A percentile compares a stretch with the other conserved stretches of the same genome.
Conservation (phyloP, 306 rosid species). For the Cicer arietinum region DNA sequence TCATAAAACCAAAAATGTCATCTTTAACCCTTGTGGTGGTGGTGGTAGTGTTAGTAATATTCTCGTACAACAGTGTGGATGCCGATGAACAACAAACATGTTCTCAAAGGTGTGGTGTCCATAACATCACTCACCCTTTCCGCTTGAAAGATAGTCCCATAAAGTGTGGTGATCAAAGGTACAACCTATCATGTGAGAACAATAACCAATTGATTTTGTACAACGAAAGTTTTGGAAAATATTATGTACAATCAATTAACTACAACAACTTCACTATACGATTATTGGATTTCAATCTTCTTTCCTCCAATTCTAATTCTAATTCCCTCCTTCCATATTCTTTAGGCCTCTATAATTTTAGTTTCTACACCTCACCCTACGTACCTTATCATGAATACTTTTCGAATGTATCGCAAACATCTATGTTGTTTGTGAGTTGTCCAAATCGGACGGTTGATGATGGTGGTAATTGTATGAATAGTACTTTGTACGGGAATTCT, state of each 20-base stretch:
- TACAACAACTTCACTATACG: background rate
- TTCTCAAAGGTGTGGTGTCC: background rate
- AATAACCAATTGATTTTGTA: constrained; percentile 7
- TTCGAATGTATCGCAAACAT: background rate
- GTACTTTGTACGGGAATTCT: background rate
- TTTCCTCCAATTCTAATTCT: background rate
- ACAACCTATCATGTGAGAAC: background rate
- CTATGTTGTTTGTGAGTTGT: background rate
- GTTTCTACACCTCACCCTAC: background rate
- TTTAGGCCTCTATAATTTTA: background rate
- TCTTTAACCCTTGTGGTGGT: background rate
- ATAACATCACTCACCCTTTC: background rate
- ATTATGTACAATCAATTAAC: background rate
- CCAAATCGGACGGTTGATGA: background rate
- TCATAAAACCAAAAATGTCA: background rate
- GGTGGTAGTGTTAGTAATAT: background rate
- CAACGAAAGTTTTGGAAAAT: background rate
- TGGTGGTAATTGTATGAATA: background rate
- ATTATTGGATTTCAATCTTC: background rate
- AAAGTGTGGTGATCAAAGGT: background rate
- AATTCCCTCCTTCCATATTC: background rate
- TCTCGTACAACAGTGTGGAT: background rate
- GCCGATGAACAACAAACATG: background rate
- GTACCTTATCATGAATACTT: background rate
- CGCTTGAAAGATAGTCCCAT: background rate